These are phyloP conservation scores for Termitomyces sp. DNA, from an alignment of 768 basidiomycete species.

Conservation along the genomic window DNA sequence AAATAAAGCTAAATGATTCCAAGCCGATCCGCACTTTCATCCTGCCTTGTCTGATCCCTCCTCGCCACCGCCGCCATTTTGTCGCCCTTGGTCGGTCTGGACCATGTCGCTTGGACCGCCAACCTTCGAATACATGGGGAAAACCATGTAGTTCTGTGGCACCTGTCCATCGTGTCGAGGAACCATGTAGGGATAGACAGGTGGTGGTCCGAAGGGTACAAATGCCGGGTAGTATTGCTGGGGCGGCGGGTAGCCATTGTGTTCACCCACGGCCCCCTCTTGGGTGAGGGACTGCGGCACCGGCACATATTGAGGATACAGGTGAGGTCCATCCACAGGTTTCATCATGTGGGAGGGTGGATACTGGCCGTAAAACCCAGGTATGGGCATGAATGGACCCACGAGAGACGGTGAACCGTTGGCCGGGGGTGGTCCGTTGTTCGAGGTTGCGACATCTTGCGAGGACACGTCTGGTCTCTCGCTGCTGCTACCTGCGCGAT, in stretches of 20 bases:
- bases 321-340: constrained; percentile 45
- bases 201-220: constrained; percentile 17
- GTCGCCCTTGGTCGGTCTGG: constrained; percentile 13
- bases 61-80: constrained; percentile 19
- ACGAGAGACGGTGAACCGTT: constrained; percentile 42
- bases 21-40: constrained; percentile 11
- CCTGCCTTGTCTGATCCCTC: constrained; percentile 22
- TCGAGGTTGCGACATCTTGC: constrained; percentile 38
- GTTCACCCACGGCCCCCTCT: constrained; percentile 17
- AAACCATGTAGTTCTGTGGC: constrained; percentile 20
- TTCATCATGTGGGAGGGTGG: constrained; percentile 43
- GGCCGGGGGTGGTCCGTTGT: constrained; percentile 35
- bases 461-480: constrained; percentile 37
- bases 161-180: constrained; percentile 27
- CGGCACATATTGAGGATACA: constrained; percentile 35
- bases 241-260: constrained; percentile 13
- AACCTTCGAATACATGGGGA: constrained; percentile 20
- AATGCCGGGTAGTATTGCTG: constrained; percentile 21
- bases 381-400: constrained; percentile 51
- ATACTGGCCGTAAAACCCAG: constrained; percentile 55
- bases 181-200: constrained; percentile 20
- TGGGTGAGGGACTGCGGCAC: constrained; percentile 16
- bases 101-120: constrained; percentile 13
- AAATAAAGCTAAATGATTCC: constrained; percentile 8
- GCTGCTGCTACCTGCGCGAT: constrained; percentile 55